These are phyloP conservation scores for Kodamaea alishanica DNA, from an alignment of 1,139 yeast genomes.

Conservation along the genomic window DNA sequence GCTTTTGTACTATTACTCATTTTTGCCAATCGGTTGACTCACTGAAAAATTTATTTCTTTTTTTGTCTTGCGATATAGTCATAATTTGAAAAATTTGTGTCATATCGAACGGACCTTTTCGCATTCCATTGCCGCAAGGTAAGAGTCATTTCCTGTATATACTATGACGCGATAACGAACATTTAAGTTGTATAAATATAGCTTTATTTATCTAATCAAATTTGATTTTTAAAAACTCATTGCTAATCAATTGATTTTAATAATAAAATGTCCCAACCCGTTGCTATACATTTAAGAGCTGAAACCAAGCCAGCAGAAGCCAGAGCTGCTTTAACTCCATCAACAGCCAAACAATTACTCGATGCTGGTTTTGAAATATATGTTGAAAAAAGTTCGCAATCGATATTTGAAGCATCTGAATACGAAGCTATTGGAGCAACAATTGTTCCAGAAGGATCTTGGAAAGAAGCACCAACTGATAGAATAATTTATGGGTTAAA, in stretches of 20 bases:
- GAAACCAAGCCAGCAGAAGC: constrained; percentile 97
- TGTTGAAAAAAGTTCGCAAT: constrained; percentile 84
- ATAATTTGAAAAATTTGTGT: too few relatives aligned
- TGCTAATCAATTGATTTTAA: not conserved
- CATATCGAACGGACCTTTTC: too few relatives aligned
- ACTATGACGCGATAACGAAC: not conserved
- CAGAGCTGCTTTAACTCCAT: constrained; percentile 93
- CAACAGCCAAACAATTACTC: constrained; percentile 76
- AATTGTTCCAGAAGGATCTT: constrained; percentile 88
- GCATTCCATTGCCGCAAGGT: not conserved
- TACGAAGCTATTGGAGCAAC: constrained; percentile 78
- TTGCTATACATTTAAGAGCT: constrained; percentile 79
- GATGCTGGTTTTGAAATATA: constrained; percentile 86
- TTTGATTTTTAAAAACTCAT: not conserved
- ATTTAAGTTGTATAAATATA: constrained; percentile 2
- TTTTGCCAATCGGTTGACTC: too few relatives aligned
- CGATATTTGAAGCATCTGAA: constrained; percentile 72
- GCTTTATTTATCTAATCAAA: not conserved
- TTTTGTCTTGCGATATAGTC: too few relatives aligned
- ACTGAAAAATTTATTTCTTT: too few relatives aligned
- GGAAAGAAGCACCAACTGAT: constrained; percentile 88
- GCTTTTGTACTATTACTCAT: too few relatives aligned
- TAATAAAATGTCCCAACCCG: constrained; percentile 24
- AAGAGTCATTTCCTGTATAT: constrained; percentile 8
- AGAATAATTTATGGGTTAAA: constrained; percentile 89